Evolutionary conservation across 768 basidiomycete species (phyloP), one percentile per base, ranked within the genome.

Genomic region (Termitomyces sp.): DNA sequence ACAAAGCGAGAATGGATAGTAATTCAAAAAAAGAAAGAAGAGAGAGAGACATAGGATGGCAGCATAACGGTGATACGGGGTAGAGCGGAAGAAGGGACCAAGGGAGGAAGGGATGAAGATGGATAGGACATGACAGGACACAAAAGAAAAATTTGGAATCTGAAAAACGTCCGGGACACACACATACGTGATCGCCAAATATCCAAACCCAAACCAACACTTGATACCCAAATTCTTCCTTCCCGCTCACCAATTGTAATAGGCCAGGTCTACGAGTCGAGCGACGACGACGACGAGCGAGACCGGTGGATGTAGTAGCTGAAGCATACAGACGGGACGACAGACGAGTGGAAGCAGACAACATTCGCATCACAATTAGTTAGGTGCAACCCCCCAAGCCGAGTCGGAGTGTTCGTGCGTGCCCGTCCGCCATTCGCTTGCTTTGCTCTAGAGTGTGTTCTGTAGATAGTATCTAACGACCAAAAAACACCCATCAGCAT

Each of bases 381-480:
- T 27, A 27, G 27, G 2, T 27, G 27, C 27, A 27, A 27, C 27
- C 27, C 27, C n/a, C 27, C 27, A 31, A 49, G 48, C 18, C 36
- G 36, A 39, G n/a, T 15, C 22, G 24, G 16, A 16, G 24, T 18
- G 24, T 20, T 37, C n/a, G 18, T 22, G n/a, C 36, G 52, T 16
- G 20, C 36, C 20, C 13, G 37, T 20, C 34, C 16, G 36, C 22
- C 36, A 22, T 34, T 52, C 13, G 36, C 15, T 37, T 34, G 34
- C 33, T 27, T 39, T 52, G 51, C 51, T 52, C 22, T 52, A 52
- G 24, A 39, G 27, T 53, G 37, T 53, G 52, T 53, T 53, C 52
- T 53, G 52, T 53, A n/a, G 37, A 53, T 53, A 53, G 52, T 30
- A 41, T 27, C 52, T 37, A 20, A 6, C 18, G 27, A 27, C 27